Percentiles rank a stretch among this genome's conserved stretches.
Evolutionary conservation across 495 filamentous ascomycete genomes (phyloP).

Genomic region (Daldinia vernicosa): DNA sequence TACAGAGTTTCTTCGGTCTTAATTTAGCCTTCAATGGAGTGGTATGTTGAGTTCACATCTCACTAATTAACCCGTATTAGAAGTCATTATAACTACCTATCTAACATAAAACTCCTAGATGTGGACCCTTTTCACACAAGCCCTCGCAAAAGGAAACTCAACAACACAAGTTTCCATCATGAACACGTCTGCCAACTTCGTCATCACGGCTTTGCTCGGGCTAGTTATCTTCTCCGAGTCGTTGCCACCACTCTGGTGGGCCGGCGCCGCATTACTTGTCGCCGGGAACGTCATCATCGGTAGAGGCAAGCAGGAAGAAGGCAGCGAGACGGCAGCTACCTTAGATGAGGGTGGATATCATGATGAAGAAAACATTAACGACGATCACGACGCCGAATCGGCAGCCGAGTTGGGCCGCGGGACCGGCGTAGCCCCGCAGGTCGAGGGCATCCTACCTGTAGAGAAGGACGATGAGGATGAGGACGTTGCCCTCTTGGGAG

Average conservation of each 20-base stretch:
- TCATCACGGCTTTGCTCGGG: conserved; percentile 88
- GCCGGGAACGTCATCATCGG: conserved; percentile 93
- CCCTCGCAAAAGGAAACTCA: conserved; percentile 80
- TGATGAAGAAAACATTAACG: conserved; percentile 8
- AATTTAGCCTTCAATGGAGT: conserved; percentile 90
- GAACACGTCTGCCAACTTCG: conserved; percentile 93
- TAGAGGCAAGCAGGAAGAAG: conserved; percentile 66
- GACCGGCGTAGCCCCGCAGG: not conserved
- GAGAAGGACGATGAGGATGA: conserved; percentile 45
- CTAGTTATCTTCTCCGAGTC: conserved; percentile 75
- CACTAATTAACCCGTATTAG: not conserved
- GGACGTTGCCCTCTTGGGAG: conserved; percentile 42
- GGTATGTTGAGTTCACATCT: conserved; percentile 49
- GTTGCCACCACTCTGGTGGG: conserved; percentile 84
- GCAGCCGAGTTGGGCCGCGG: conserved; percentile 27
- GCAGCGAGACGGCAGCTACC: not conserved
- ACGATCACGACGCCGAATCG: conserved; percentile 7
- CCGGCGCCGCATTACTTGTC: conserved; percentile 83
- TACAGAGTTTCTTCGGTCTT: conserved; percentile 82
- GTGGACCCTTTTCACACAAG: conserved; percentile 90
- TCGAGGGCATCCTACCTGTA: conserved; percentile 16
- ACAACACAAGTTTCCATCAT: conserved; percentile 92
- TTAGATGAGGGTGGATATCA: conserved; percentile 1
- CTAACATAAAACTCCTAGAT: conserved; percentile 58
- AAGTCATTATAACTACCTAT: not conserved